Evolutionary conservation across 2,329 filamentous ascomycete genomes (phyloP), one percentile per base, ranked within the genome.

Genomic region (Massarina eburnea): DNA sequence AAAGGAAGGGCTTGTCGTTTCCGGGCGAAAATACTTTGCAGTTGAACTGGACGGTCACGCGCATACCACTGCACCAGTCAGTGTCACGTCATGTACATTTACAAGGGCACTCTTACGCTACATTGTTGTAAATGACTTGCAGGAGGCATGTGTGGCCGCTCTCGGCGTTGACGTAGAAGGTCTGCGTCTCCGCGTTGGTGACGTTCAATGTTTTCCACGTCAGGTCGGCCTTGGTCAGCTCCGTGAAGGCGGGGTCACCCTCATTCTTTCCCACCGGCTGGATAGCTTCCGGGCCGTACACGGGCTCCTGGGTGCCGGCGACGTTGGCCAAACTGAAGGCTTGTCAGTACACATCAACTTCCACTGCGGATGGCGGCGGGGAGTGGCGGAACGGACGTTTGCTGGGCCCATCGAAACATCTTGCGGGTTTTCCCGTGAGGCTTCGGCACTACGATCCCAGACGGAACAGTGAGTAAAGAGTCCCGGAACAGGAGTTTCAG

Each of bases 41-140:
- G 77, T 89, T 96, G 81, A 97, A 96, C 75, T 97, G 92, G 67
- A 83, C 85, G 20, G 92, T 99, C 34, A 87, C 91, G 62, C 88
- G 87, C 55, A 99, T 83, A 69, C 92, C 91, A 60, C 91, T 96
- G 66, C 56, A 52, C 53, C 34, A 47, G 39, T 49, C 57, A 27
- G 64, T 62, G 44, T 48, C 40, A 14, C 19, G 3, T 36, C 34
- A 21, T 20, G 20, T 4, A 20, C 34, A 39, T 3, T 45, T 19
- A 27, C 9, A 32, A 33, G 52, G 41, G 19, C 30, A 22, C 86
- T 73, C 84, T 58, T 59, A 96, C 91, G 83, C 87, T 70, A 99
- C 88, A 74, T 96, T 96, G 78, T 89, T 97, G 79, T 97, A 96
- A 71, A 99, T 96, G 73, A 97, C 81, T 79, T 99, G 94, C 49